Conservation (phyloP, 805 yeast species). For the Nakazawaea populi region DNA sequence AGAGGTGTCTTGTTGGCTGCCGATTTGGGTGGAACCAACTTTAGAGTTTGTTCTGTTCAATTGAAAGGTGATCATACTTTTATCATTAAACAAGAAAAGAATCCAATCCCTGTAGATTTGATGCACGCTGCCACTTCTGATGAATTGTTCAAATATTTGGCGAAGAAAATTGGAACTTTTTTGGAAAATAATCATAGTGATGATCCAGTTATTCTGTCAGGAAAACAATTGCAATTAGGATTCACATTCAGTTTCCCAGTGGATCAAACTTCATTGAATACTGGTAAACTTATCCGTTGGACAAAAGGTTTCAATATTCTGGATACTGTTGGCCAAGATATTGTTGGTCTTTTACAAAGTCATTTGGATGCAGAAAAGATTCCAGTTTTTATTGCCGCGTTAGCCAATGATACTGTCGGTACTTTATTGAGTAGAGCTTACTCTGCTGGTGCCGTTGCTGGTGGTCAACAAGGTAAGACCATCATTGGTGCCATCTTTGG, state of each 20-base stretch:
- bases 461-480: conserved; percentile 65
- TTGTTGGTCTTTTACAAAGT: conserved; percentile 65
- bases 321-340: conserved; percentile 82
- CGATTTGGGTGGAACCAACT: conserved; percentile 94
- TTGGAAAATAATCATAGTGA: conserved; percentile 61
- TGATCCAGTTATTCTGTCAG: conserved; percentile 20
- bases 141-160: conserved; percentile 70
- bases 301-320: conserved; percentile 89
- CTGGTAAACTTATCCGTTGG: conserved; percentile 89
- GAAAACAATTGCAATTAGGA: conserved; percentile 59
- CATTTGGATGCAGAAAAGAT: conserved; percentile 55
- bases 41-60: conserved; percentile 85
- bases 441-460: conserved; percentile 47
- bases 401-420: conserved; percentile 96
- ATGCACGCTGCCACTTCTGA: conserved; percentile 59
- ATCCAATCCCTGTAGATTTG: conserved; percentile 71
- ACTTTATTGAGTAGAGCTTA: conserved; percentile 87
- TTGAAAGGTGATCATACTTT: conserved; percentile 79
- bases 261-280: conserved; percentile 70
- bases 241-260: conserved; percentile 95
- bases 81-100: conserved; percentile 67
- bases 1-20: conserved; percentile 82
- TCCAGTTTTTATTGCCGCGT: conserved; percentile 73
- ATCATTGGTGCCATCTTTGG: conserved; percentile 90
- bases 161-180: conserved; percentile 62